These are phyloP conservation scores for Saccharomycopsis selenospora DNA, from an alignment of 805 yeast species.

Conservation along the genomic window DNA sequence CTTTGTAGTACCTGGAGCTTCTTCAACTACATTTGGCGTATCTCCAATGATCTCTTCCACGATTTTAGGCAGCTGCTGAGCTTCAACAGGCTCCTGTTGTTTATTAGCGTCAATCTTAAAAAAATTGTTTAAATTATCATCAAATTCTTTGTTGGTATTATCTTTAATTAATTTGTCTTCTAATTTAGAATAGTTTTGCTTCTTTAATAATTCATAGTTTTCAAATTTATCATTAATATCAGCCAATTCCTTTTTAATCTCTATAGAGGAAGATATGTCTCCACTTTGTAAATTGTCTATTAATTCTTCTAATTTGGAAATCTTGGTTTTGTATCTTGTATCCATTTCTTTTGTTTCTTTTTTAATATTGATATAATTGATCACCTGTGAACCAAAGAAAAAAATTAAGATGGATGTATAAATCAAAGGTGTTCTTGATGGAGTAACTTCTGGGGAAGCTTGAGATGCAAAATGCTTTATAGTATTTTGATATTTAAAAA, in stretches of 20 bases:
- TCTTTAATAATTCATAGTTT: slow-evolving; percentile 12
- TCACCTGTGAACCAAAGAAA: slow-evolving; percentile 40
- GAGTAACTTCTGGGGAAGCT: too few relatives aligned
- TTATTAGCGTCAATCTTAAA: not conserved
- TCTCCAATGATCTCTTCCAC: slow-evolving; percentile 28
- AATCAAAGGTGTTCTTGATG: slow-evolving; percentile 25
- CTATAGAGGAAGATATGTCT: slow-evolving; percentile 33
- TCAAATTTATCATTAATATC: slow-evolving; percentile 22
- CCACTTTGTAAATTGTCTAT: slow-evolving; percentile 31
- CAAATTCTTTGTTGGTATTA: not conserved
- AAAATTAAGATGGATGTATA: slow-evolving; percentile 37
- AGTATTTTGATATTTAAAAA: too few relatives aligned
- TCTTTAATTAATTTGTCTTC: slow-evolving; percentile 5
- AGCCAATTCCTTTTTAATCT: slow-evolving; percentile 34
- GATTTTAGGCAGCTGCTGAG: slow-evolving; percentile 21
- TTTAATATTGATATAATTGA: slow-evolving; percentile 38
- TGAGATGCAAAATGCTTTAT: too few relatives aligned
- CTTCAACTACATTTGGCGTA: slow-evolving; percentile 34
- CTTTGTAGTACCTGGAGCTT: slow-evolving; percentile 33
- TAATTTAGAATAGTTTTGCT: slow-evolving; percentile 15
- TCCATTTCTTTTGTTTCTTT: slow-evolving; percentile 35
- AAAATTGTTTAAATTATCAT: not conserved
- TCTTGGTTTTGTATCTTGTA: slow-evolving; percentile 32
- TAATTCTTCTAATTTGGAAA: slow-evolving; percentile 32
- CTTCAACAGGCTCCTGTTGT: slow-evolving; percentile 17